These are phyloP conservation scores for Rhododendron griersonianum DNA, from an alignment of 148 eudicot species.

Conservation along the genomic window DNA sequence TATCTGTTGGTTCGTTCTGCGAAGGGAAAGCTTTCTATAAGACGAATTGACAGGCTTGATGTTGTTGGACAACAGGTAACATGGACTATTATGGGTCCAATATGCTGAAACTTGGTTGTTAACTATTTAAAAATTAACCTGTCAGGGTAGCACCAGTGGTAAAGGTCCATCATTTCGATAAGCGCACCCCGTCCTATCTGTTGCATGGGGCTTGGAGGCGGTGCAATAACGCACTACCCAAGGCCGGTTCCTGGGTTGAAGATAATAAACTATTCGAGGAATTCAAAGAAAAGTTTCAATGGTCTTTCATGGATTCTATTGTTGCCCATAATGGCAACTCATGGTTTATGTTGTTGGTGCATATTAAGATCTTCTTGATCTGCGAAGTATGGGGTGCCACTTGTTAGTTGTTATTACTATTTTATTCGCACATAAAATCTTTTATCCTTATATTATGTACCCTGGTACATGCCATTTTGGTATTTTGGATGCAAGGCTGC, in stretches of 20 bases:
- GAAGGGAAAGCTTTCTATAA: conserved; percentile 89
- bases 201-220: background rate
- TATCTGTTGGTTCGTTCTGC: conserved; percentile 88
- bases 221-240: background rate
- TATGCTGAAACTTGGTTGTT: background rate
- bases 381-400: background rate
- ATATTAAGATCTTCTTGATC: background rate
- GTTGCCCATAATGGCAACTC: background rate
- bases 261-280: background rate
- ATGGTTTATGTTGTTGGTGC: background rate
- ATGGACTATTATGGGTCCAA: background rate
- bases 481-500: background rate
- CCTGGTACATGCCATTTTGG: background rate
- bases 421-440: background rate
- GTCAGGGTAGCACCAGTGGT: background rate
- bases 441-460: background rate
- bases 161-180: background rate
- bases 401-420: background rate
- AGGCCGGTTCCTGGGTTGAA: background rate
- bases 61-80: conserved; percentile 98
- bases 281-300: background rate
- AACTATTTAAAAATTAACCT: background rate
- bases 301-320: background rate
- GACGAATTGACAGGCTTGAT: conserved; percentile 88
- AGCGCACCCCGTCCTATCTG: background rate